A percentile compares a stretch with the other conserved stretches of the same genome.
These are phyloP conservation scores for Neurospora pannonica DNA, from an alignment of 495 filamentous ascomycete genomes.

Conservation along the genomic window DNA sequence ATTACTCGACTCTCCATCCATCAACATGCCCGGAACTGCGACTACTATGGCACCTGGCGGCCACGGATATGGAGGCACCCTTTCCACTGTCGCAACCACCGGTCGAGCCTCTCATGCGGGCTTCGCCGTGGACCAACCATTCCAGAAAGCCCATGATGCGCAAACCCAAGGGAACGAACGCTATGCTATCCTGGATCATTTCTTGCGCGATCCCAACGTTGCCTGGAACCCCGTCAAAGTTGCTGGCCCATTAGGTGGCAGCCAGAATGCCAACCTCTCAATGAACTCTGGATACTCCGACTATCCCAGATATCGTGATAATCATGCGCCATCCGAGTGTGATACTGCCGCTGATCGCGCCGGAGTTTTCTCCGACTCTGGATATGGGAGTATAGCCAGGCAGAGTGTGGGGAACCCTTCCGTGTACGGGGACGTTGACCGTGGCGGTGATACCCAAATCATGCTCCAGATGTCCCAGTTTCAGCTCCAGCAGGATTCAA, in stretches of 20 bases:
- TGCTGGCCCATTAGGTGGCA: neutral
- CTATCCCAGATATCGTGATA: constrained; percentile 13
- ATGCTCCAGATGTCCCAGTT: constrained; percentile 19
- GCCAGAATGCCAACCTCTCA: neutral
- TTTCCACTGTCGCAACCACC: neutral
- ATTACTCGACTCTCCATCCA: neutral
- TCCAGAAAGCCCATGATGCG: neutral
- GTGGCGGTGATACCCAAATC: constrained; percentile 29
- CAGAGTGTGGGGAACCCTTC: constrained; percentile 39
- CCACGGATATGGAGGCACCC: neutral
- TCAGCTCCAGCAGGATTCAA: constrained; percentile 11
- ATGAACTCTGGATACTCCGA: neutral
- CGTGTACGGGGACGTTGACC: constrained; percentile 31
- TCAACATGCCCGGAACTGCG: neutral
- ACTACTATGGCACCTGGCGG: neutral
- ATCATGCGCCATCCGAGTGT: constrained; percentile 41
- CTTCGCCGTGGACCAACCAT: neutral
- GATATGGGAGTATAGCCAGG: constrained; percentile 44
- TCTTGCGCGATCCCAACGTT: neutral
- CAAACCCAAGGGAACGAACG: neutral
- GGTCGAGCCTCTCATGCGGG: neutral
- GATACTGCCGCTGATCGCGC: constrained; percentile 43
- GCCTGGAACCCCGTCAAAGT: constrained; percentile 3
- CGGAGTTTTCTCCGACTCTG: constrained; percentile 48
- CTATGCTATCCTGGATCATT: neutral